A percentile compares a stretch with the other conserved stretches of the same genome.
phyloP scores from a whole-genome alignment of 163 green algal genomes.

The Smithsoniella earleae region DNA sequence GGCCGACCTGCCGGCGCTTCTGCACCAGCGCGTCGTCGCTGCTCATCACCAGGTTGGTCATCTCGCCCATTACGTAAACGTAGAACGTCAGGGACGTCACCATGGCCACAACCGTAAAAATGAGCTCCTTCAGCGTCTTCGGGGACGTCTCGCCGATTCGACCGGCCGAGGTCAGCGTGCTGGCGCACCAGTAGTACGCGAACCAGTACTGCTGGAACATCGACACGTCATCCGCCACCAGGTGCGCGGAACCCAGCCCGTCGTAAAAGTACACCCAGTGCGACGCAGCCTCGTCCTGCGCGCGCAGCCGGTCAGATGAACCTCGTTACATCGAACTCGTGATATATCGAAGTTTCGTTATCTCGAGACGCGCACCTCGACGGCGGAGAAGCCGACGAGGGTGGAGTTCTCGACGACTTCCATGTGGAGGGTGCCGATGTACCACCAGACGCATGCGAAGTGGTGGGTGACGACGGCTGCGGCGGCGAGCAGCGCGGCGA shows the following conservation, averaged over 20 bases:
- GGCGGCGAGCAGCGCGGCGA: not conserved
- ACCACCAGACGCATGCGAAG: not conserved
- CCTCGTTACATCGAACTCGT: not conserved
- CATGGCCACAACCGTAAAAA: conserved; percentile 1
- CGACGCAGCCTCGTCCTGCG: not conserved
- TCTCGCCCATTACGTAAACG: conserved; percentile 5
- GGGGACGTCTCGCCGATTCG: not conserved
- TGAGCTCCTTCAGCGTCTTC: not conserved
- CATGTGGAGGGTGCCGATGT: not conserved
- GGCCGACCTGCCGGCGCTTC: conserved; percentile 20
- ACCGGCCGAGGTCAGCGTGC: not conserved
- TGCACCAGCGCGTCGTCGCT: not conserved
- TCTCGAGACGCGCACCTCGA: too few species aligned
- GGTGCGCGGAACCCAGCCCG: not conserved
- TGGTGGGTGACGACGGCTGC: not conserved
- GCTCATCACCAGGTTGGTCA: not conserved
- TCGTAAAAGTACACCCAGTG: not conserved
- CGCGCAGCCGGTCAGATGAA: not conserved
- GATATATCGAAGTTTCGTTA: not conserved
- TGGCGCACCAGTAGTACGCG: conserved; percentile 3
- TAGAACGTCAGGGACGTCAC: not conserved
- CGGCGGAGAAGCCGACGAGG: not conserved
- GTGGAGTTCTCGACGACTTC: not conserved
- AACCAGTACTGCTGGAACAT: not conserved
- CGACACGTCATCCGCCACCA: not conserved